Percentiles rank a stretch among this genome's conserved stretches.
These are phyloP conservation scores for Gigaspora rosea DNA, from an alignment of 192 early-diverging fungal species.

Conservation along the genomic window DNA sequence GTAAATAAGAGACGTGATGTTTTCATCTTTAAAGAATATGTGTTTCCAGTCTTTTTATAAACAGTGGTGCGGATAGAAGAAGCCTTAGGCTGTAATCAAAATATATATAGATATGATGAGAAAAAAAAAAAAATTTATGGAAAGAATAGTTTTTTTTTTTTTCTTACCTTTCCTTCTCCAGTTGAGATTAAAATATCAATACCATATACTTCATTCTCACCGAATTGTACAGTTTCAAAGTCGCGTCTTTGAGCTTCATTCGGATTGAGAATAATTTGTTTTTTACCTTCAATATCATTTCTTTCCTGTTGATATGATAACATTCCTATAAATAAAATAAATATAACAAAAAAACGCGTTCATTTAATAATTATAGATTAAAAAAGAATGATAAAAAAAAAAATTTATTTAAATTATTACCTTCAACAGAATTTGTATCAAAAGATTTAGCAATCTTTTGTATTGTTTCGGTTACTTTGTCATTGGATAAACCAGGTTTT, in stretches of 20 bases:
- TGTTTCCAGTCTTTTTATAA: conserved; percentile 83
- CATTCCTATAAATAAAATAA: conserved; percentile 50
- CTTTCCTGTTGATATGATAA: conserved; percentile 84
- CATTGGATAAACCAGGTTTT: conserved; percentile 75
- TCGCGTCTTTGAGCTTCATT: conserved; percentile 72
- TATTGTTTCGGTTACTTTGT: conserved; percentile 74
- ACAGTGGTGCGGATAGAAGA: conserved; percentile 75
- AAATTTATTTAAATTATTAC: conserved; percentile 26
- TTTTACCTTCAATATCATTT: conserved; percentile 88
- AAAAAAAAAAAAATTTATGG: background rate
- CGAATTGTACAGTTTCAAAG: conserved; percentile 66
- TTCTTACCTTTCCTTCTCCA: conserved; percentile 84
- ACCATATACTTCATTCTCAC: conserved; percentile 90
- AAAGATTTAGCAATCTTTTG: conserved; percentile 80
- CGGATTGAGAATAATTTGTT: conserved; percentile 93
- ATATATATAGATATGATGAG: background rate
- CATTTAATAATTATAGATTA: background rate
- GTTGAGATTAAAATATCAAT: conserved; percentile 88
- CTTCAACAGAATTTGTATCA: conserved; percentile 88
- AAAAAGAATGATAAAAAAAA: background rate
- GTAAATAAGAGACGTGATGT: conserved; percentile 71
- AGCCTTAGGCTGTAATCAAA: conserved; percentile 13
- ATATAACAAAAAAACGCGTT: background rate
- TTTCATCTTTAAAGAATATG: conserved; percentile 87
- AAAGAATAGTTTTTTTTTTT: background rate